Conservation (phyloP, 208 protist genomes). For the Novymonas esmeraldas region DNA sequence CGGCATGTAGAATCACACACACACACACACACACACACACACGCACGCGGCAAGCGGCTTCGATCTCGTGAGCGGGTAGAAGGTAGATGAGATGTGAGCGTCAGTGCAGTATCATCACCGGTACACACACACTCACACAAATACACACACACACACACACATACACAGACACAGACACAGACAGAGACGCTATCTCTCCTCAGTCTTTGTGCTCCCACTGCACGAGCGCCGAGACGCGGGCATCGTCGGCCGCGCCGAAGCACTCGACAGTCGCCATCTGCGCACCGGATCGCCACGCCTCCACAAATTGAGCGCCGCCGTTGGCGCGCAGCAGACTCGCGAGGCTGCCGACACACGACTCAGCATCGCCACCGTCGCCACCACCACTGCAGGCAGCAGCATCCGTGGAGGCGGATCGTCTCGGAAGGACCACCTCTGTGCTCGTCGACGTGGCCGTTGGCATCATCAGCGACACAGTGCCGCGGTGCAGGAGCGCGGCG, state of each 20-base stretch:
- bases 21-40: too few relatives aligned
- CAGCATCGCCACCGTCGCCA: neutral
- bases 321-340: neutral
- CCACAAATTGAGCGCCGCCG: constrained; percentile 17
- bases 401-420: too few relatives aligned
- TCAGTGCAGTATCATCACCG: too few relatives aligned
- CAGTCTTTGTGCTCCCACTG: constrained; percentile 20
- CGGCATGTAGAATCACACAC: too few relatives aligned
- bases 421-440: constrained; percentile 14
- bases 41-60: too few relatives aligned
- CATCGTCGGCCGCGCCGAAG: constrained; percentile 16
- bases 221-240: constrained; percentile 23
- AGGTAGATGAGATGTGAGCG: too few relatives aligned
- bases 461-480: constrained; percentile 17
- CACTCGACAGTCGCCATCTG: constrained; percentile 21
- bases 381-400: too few relatives aligned
- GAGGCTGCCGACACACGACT: constrained; percentile 3
- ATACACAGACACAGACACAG: neutral
- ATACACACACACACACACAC: too few relatives aligned
- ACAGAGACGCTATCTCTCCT: too few relatives aligned
- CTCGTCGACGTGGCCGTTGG: neutral
- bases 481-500: constrained; percentile 4
- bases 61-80: too few relatives aligned
- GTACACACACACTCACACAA: too few relatives aligned
- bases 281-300: constrained; percentile 1